Evolutionary conservation across 2,329 filamentous ascomycete species (phyloP), one percentile per base, ranked within the genome.

Genomic region (Xylariaceae sp.): DNA sequence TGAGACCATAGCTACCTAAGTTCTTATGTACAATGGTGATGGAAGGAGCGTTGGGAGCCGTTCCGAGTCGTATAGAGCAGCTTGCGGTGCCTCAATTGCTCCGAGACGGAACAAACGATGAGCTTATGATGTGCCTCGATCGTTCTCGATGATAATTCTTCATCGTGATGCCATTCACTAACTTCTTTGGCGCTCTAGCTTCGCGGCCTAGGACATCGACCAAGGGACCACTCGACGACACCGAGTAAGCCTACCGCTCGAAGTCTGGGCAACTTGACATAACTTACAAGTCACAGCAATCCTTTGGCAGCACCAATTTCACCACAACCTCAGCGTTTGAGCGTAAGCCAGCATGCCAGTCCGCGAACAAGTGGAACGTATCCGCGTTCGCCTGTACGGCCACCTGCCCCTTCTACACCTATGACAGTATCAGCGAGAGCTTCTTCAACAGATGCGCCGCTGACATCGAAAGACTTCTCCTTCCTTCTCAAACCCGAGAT

Each of bases 401-500:
- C 26, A 12, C 4, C 11, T 8, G 6, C 18, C 4, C 19, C 33
- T 17, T 30, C 50, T 11, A 46, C 40, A 9, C 41, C 51, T 7
- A 43, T 30, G 26, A 12, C 50, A 35, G 44, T 36, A 19, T 38
- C 50, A 9, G 43, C 52, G 15, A 51, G 40, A 34, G 55, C 51
- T 4, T 44, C 53, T 1, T 13, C 36, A 19, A 56, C 67, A 42
- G 61, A 69, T 38, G 57, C 42, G 47, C 60, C 53, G 30, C 8
- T 65, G 9, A 61, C 71, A n/a, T 63, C 69, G 28, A 85, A 87
- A 55, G 85, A 95, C 67, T 86, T 95, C 52, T 80, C 83, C 15
- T 91, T 85, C 61, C 80, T 96, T 34, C 77, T 93, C 9, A 79
- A 83, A 16, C 83, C 87, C 3, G 80, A 88, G 49, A 84, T 90